These are phyloP conservation scores for Trifolium pratense DNA, from an alignment of 306 rosid species.

Conservation along the genomic window DNA sequence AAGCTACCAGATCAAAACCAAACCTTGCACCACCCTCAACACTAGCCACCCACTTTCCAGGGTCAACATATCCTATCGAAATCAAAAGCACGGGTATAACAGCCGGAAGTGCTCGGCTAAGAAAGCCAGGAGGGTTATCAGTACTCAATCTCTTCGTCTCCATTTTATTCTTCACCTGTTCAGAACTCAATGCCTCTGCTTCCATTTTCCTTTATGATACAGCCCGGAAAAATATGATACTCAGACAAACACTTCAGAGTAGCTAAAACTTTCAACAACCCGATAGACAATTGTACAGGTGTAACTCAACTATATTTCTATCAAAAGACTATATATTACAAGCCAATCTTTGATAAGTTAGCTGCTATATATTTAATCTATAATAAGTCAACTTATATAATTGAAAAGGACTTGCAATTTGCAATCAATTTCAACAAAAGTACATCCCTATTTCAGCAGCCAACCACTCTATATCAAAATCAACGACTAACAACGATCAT, in stretches of 20 bases:
- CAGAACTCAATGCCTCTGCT: slow-evolving; percentile 44
- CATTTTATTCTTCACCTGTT: slow-evolving; percentile 55
- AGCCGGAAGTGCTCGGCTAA: slow-evolving; percentile 65
- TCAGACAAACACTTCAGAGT: slow-evolving; percentile 40
- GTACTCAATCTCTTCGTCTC: slow-evolving; percentile 48
- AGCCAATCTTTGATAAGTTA: slow-evolving; percentile 25
- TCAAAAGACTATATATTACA: slow-evolving; percentile 28
- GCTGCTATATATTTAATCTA: slow-evolving; percentile 35
- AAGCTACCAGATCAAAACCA: slow-evolving; percentile 72
- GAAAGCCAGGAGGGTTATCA: slow-evolving; percentile 45
- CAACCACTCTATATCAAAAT: slow-evolving; percentile 29
- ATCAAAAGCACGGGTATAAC: slow-evolving; percentile 73
- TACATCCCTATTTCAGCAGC: slow-evolving; percentile 37
- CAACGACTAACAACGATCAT: slow-evolving; percentile 44
- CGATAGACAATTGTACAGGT: slow-evolving; percentile 32
- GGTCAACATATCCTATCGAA: slow-evolving; percentile 87
- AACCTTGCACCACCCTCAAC: slow-evolving; percentile 89
- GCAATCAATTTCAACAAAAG: slow-evolving; percentile 38
- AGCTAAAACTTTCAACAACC: slow-evolving; percentile 42
- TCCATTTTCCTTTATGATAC: slow-evolving; percentile 58
- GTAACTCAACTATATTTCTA: slow-evolving; percentile 27
- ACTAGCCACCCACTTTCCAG: slow-evolving; percentile 93
- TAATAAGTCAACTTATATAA: slow-evolving; percentile 30
- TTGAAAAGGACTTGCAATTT: slow-evolving; percentile 26
- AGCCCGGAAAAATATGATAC: slow-evolving; percentile 37